These are phyloP conservation scores for Myrmaecium sp. DNA, from an alignment of 2,329 filamentous ascomycete genomes.

Conservation along the genomic window DNA sequence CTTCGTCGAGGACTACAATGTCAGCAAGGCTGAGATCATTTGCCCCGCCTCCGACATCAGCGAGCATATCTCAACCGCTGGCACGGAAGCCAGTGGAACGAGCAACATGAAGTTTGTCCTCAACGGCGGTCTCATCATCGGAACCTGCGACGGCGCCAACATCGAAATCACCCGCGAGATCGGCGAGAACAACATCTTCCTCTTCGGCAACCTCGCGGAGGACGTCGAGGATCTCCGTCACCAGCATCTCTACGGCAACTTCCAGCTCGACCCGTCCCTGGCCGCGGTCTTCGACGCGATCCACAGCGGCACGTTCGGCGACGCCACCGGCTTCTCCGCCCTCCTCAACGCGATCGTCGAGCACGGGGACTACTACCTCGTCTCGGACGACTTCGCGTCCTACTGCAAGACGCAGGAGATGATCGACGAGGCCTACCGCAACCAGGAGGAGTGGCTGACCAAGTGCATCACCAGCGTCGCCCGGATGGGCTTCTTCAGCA, in stretches of 20 bases:
- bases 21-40: conserved; percentile 98
- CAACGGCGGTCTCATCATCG: conserved; percentile 93
- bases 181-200: conserved; percentile 93
- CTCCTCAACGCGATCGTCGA: conserved; percentile 73
- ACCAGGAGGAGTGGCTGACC: conserved; percentile 82
- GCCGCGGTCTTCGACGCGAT: conserved; percentile 72
- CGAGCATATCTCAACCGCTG: conserved; percentile 96
- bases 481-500: conserved; percentile 95
- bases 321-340: conserved; percentile 60
- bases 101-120: conserved; percentile 99
- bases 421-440: conserved; percentile 80
- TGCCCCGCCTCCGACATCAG: conserved; percentile 86
- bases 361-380: conserved; percentile 93
- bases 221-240: conserved; percentile 94
- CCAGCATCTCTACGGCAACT: conserved; percentile 66
- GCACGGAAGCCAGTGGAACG: conserved; percentile 74
- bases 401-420: conserved; percentile 83
- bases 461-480: conserved; percentile 81
- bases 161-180: conserved; percentile 97
- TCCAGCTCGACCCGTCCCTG: conserved; percentile 61
- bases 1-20: conserved; percentile 96
- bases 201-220: conserved; percentile 90
- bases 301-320: conserved; percentile 63
- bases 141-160: conserved; percentile 94
- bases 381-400: conserved; percentile 92